Percentiles rank a stretch among this genome's conserved stretches.
These are phyloP conservation scores for Leishmania amazonensis DNA, from an alignment of 208 protist genomes.

Conservation along the genomic window DNA sequence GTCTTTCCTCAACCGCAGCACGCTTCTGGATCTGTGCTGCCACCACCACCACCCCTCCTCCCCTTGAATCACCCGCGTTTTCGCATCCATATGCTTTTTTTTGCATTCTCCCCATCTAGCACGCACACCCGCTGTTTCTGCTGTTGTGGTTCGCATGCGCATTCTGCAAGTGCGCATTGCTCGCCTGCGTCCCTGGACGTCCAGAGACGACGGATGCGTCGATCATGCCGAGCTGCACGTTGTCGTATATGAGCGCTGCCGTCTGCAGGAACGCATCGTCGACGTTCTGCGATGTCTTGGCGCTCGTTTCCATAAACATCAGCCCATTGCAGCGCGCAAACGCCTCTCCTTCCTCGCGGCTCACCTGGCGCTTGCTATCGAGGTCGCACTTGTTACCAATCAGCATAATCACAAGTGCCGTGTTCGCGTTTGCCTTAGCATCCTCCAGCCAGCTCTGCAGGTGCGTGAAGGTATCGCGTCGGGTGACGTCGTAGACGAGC, in stretches of 20 bases:
- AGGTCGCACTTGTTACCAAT: constrained; percentile 99
- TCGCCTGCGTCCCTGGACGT: constrained; percentile 26
- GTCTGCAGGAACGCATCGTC: constrained; percentile 97
- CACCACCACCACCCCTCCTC: too few relatives aligned
- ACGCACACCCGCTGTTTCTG: constrained; percentile 7
- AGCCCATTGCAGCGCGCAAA: constrained; percentile 97
- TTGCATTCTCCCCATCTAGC: background rate
- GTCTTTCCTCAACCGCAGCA: too few relatives aligned
- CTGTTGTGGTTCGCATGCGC: constrained; percentile 7
- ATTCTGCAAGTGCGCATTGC: constrained; percentile 8
- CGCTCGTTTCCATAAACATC: constrained; percentile 98
- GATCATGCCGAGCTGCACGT: constrained; percentile 94
- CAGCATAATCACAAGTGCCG: constrained; percentile 98
- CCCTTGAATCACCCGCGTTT: background rate
- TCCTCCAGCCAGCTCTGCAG: constrained; percentile 98
- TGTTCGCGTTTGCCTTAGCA: constrained; percentile 94
- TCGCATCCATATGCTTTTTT: background rate
- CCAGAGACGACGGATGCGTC: constrained; percentile 83
- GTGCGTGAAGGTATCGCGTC: constrained; percentile 97
- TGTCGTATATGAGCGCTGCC: constrained; percentile 95
- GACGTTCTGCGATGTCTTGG: constrained; percentile 97
- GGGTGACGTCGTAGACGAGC: constrained; percentile 99
- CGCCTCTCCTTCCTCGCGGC: constrained; percentile 94
- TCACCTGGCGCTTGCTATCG: constrained; percentile 91
- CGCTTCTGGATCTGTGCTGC: background rate